Evolutionary conservation across 805 yeast genomes (phyloP).

Genomic region (Nakazawaea ishiwadae): DNA sequence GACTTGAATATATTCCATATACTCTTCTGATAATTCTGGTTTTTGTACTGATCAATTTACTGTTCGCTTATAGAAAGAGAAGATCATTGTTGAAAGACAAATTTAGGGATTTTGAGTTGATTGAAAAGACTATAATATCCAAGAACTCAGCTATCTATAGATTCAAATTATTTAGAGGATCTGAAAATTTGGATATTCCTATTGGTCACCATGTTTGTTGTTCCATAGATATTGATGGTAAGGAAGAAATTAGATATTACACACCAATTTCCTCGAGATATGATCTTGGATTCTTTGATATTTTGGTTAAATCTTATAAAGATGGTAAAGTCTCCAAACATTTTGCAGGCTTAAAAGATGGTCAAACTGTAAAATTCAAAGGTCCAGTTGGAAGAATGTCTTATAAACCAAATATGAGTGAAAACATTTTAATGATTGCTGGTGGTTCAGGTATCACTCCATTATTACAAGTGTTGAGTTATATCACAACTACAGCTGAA

Average conservation of each 20-base stretch:
- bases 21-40: conserved; percentile 35
- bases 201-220: conserved; percentile 75
- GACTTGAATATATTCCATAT: conserved; percentile 37
- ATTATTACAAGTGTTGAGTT: conserved; percentile 72
- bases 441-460: conserved; percentile 94
- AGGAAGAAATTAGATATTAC: conserved; percentile 60
- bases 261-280: conserved; percentile 70
- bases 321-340: conserved; percentile 65
- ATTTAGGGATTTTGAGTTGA: conserved; percentile 64
- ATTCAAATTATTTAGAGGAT: conserved; percentile 56
- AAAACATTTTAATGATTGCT: conserved; percentile 64
- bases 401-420: conserved; percentile 53
- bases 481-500: conserved; percentile 62
- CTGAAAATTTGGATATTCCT: conserved; percentile 61
- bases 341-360: conserved; percentile 60
- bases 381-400: conserved; percentile 78
- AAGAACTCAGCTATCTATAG: conserved; percentile 71
- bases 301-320: conserved; percentile 70
- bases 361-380: conserved; percentile 63
- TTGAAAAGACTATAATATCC: conserved; percentile 70
- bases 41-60: conserved; percentile 30
- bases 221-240: conserved; percentile 38
- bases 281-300: conserved; percentile 72
- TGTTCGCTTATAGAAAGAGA: conserved; percentile 33
- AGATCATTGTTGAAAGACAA: conserved; percentile 42